These are phyloP conservation scores for Peniophora sp. DNA, from an alignment of 1,284 basidiomycete genomes.

Conservation along the genomic window DNA sequence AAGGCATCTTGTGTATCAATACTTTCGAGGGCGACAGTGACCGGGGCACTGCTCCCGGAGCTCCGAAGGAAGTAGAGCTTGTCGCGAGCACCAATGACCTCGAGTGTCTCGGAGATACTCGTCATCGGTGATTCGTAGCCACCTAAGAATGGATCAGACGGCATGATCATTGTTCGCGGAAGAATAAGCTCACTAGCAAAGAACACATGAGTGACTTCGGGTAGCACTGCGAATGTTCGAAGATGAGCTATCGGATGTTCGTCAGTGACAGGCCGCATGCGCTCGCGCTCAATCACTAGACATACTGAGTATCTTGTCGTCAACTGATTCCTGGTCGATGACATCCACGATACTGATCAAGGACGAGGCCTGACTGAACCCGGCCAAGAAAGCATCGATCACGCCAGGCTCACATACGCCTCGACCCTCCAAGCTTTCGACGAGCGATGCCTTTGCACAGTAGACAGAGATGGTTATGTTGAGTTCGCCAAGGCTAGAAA, in stretches of 20 bases:
- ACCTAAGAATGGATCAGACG: conserved; percentile 9
- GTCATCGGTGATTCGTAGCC: conserved; percentile 22
- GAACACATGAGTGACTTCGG: conserved; percentile 68
- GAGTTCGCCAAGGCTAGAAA: conserved; percentile 44
- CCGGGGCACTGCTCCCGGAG: conserved; percentile 4
- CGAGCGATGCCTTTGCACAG: conserved; percentile 51
- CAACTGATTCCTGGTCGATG: conserved; percentile 54
- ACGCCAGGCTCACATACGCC: conserved; percentile 55
- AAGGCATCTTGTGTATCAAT: too few relatives aligned
- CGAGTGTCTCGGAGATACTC: conserved; percentile 26
- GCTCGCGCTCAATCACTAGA: too few relatives aligned
- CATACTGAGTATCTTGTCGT: conserved; percentile 69
- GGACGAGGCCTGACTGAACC: conserved; percentile 64
- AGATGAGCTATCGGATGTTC: conserved; percentile 54
- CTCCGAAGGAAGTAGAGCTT: conserved; percentile 10
- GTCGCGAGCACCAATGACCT: conserved; percentile 7
- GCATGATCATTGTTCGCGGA: background rate
- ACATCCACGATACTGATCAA: conserved; percentile 67
- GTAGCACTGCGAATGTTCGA: conserved; percentile 64
- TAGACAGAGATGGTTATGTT: conserved; percentile 70
- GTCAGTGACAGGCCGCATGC: too few relatives aligned
- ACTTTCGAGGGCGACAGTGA: too few relatives aligned
- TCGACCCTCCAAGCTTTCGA: conserved; percentile 39
- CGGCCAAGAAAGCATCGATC: conserved; percentile 58
- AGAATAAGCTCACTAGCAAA: conserved; percentile 45